phyloP scores from a whole-genome alignment of 176 grass and related monocot genomes.

The Oryza brachyantha region DNA sequence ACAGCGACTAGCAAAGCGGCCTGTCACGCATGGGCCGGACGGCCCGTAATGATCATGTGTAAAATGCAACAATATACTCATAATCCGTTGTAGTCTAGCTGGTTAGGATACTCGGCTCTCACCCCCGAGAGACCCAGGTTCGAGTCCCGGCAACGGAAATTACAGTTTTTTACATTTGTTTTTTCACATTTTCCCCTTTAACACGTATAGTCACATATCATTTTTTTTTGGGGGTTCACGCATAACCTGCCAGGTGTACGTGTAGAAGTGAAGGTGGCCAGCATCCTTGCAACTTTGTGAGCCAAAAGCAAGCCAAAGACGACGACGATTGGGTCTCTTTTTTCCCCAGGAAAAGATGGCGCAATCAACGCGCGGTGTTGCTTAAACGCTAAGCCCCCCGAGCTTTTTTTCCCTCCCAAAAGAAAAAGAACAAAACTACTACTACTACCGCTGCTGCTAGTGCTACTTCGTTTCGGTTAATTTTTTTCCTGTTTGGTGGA shows the following conservation, averaged over 20 bases:
- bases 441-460: too few species aligned
- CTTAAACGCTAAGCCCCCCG: not conserved
- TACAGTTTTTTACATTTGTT: not conserved
- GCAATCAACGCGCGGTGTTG: not conserved
- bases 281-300: not conserved
- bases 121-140: conserved; percentile 91
- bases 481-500: not conserved
- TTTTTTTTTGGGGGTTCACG: not conserved
- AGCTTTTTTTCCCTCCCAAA: conserved; percentile 21
- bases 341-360: not conserved
- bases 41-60: too few species aligned
- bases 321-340: not conserved
- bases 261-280: not conserved
- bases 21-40: too few species aligned
- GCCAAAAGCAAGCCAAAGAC: not conserved
- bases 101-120: conserved; percentile 98
- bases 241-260: not conserved
- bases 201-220: too few species aligned
- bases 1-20: too few species aligned
- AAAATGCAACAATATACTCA: too few species aligned
- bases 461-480: not conserved
- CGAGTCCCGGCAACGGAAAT: conserved; percentile 87
- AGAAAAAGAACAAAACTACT: not conserved
- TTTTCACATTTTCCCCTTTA: too few species aligned
- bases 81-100: conserved; percentile 87